Evolutionary conservation across 306 rosid species (phyloP).

Genomic region (Quercus variabilis): DNA sequence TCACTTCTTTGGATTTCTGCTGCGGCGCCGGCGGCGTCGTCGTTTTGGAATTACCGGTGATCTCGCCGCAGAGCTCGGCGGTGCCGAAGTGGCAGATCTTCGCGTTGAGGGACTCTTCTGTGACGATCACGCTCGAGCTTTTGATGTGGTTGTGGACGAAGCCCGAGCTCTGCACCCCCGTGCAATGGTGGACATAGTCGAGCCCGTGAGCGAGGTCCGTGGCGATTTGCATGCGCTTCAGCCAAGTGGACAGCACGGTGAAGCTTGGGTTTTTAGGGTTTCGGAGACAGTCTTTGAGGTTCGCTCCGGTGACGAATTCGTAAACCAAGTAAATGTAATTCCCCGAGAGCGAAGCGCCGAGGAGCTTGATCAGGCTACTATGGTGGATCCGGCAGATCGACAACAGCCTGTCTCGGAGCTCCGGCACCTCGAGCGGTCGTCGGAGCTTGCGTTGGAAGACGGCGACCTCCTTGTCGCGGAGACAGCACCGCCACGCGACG

Average conservation of each 20-base stretch:
- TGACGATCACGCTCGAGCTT: slow-evolving; percentile 64
- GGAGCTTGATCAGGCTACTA: slow-evolving; percentile 63
- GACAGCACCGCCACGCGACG: slow-evolving; percentile 61
- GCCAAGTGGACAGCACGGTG: slow-evolving; percentile 70
- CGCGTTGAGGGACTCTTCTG: slow-evolving; percentile 36
- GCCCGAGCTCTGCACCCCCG: slow-evolving; percentile 40
- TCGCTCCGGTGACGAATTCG: slow-evolving; percentile 70
- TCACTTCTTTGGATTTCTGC: slow-evolving; percentile 27
- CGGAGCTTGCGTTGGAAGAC: slow-evolving; percentile 69
- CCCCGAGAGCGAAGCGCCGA: slow-evolving; percentile 75
- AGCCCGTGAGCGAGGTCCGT: slow-evolving; percentile 89
- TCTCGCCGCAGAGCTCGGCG: slow-evolving; percentile 75
- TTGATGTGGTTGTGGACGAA: slow-evolving; percentile 83
- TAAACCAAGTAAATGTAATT: slow-evolving; percentile 57
- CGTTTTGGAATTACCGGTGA: background rate
- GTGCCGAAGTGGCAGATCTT: slow-evolving; percentile 87
- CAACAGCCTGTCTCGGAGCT: slow-evolving; percentile 47
- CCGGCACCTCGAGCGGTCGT: slow-evolving; percentile 38
- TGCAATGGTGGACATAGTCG: slow-evolving; percentile 79
- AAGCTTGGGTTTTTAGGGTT: slow-evolving; percentile 69
- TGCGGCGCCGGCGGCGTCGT: background rate
- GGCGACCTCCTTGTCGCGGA: slow-evolving; percentile 52
- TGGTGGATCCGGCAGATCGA: slow-evolving; percentile 67
- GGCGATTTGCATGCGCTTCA: slow-evolving; percentile 74
- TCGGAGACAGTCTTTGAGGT: slow-evolving; percentile 70